Conservation (phyloP, 768 basidiomycete genomes). For the Lactifluus hygrophoroides region DNA sequence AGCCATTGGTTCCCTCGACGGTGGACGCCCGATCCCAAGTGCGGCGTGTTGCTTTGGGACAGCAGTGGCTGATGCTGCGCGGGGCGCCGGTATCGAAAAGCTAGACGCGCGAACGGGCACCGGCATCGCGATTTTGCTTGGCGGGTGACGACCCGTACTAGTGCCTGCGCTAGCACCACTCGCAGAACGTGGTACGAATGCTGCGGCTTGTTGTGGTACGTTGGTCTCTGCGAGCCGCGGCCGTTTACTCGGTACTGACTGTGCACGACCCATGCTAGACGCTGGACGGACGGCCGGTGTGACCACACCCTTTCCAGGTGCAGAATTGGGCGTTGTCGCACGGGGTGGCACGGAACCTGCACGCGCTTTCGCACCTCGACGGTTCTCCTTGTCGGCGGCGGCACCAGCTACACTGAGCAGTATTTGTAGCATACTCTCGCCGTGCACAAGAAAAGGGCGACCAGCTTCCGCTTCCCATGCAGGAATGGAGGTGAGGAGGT, state of each 20-base stretch:
- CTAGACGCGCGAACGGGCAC: constrained; percentile 11
- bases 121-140: constrained; percentile 23
- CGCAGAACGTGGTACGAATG: constrained; percentile 14
- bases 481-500: constrained; percentile 69
- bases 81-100: constrained; percentile 26
- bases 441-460: constrained; percentile 75
- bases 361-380: constrained; percentile 27
- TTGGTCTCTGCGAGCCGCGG: constrained; percentile 43
- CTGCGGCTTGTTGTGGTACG: constrained; percentile 27
- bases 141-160: constrained; percentile 4
- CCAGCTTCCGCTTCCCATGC: constrained; percentile 76
- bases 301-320: constrained; percentile 34
- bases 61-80: constrained; percentile 42
- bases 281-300: constrained; percentile 58
- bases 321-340: constrained; percentile 45
- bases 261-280: constrained; percentile 33
- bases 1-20: constrained; percentile 28
- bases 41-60: constrained; percentile 45
- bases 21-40: constrained; percentile 45
- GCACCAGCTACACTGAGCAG: constrained; percentile 60
- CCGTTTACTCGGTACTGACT: constrained; percentile 55
- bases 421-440: constrained; percentile 68
- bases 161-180: background rate
- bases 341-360: constrained; percentile 55
- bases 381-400: constrained; percentile 68